These are phyloP conservation scores for Capsella rubella DNA, from an alignment of 441 rosid species.

Conservation along the genomic window DNA sequence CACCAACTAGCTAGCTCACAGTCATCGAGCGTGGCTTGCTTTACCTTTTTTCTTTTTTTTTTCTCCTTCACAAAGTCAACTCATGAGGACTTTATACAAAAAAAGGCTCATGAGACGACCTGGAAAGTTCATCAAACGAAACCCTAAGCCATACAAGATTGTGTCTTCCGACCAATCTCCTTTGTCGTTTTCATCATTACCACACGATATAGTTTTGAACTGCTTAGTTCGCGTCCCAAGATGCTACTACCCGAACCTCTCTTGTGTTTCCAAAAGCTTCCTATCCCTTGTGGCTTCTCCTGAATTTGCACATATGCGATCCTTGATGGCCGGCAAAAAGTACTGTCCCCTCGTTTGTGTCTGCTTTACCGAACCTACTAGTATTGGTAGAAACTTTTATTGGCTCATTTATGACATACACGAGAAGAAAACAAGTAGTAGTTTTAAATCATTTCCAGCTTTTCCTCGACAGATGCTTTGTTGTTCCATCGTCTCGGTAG, in stretches of 20 bases:
- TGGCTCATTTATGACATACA: conserved; percentile 11
- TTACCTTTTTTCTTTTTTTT: too few relatives aligned
- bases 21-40: too few relatives aligned
- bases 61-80: too few relatives aligned
- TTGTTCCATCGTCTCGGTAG: conserved; percentile 1
- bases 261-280: conserved; percentile 16
- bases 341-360: neutral
- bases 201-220: conserved; percentile 6
- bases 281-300: conserved; percentile 10
- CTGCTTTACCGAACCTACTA: neutral
- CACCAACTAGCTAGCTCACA: too few relatives aligned
- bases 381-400: neutral
- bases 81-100: too few relatives aligned
- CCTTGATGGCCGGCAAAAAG: neutral
- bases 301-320: neutral
- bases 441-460: neutral
- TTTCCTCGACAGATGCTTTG: neutral
- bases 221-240: conserved; percentile 22
- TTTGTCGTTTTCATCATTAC: conserved; percentile 6
- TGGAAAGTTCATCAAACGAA: neutral
- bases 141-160: neutral
- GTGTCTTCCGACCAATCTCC: neutral
- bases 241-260: neutral
- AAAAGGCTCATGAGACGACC: neutral
- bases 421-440: neutral